Evolutionary conservation across 805 yeast genomes (phyloP), one percentile per base, ranked within the genome.

Genomic region (Candida parachauliodes): DNA sequence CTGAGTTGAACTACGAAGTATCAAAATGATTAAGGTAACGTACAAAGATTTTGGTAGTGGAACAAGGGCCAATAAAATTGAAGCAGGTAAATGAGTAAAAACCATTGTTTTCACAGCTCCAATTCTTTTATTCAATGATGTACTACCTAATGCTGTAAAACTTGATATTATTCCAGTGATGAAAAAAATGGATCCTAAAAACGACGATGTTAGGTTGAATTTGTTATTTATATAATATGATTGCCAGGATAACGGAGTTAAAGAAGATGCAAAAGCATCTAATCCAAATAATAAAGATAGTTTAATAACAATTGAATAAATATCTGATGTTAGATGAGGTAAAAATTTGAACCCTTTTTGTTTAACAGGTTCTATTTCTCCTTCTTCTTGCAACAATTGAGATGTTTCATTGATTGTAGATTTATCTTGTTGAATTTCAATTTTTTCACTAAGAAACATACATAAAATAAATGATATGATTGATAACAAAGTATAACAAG

Each of bases 41-140:
- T 39, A 32, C 23, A 67, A 47, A 18, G 59, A 52, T 3, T 50
- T 39, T 4, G 76, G 72, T 10, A 68, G 41, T 8, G 76, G 71
- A 18, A 68, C 58, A 14, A 65, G 31, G 10, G 60, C 51, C 24
- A 69, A 54, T 32, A 70, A 52, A 2, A 68, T 36, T 2, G 74
- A 66, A 4, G 74, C 62, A 3, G 70, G 69, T 20, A 70, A 49
- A 47, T 72, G 77, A 1, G 73, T 62, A 5, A 49, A 55, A 4
- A 70, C 55, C 76, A 72, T 70, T 3, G 76, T 64, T 14, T 59
- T 57, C 5, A 71, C 59, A 1, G 75, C 68, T 0, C 76, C 77
- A 34, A 59, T 49, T 34, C 68, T 49, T 36, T 70, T 70, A 32
- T 72, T 67, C 15, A 70, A 51, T 7, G 67, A 52, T 1, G 76